A percentile compares a stretch with the other conserved stretches of the same genome.
phyloP scores from a whole-genome alignment of 192 early-diverging fungal species.

The Helicostylum pulchrum region DNA sequence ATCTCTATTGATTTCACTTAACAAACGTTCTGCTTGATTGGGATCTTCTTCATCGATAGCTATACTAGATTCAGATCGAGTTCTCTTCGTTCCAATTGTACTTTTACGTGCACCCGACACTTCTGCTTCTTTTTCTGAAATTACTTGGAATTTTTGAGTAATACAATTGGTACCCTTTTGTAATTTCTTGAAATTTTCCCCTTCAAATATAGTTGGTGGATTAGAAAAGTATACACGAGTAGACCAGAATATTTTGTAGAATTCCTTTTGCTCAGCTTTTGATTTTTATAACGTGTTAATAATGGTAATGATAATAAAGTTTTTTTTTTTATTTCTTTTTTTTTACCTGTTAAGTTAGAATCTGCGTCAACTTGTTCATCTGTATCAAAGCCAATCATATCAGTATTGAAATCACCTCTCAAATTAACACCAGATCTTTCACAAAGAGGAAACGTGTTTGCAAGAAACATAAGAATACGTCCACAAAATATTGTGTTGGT shows the following conservation, averaged over 20 bases:
- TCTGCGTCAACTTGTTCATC: slow-evolving; percentile 48
- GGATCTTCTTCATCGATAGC: background rate
- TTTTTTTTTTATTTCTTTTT: background rate
- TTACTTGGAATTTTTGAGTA: slow-evolving; percentile 29
- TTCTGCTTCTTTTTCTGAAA: slow-evolving; percentile 3
- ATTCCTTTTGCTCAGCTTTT: slow-evolving; percentile 32
- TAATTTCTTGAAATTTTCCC: slow-evolving; percentile 38
- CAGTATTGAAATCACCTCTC: slow-evolving; percentile 80
- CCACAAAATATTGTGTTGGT: slow-evolving; percentile 80
- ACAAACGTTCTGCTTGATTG: slow-evolving; percentile 11
- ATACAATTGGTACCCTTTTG: slow-evolving; percentile 34
- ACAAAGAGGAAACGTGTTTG: slow-evolving; percentile 77
- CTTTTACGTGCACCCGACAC: slow-evolving; percentile 8
- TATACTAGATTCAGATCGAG: background rate
- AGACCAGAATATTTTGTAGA: slow-evolving; percentile 79
- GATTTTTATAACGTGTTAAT: background rate
- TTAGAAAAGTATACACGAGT: slow-evolving; percentile 75
- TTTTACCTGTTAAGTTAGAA: slow-evolving; percentile 25
- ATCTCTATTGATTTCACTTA: slow-evolving; percentile 36
- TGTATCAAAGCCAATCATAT: slow-evolving; percentile 56
- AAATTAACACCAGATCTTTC: slow-evolving; percentile 92
- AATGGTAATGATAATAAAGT: background rate
- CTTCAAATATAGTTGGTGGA: slow-evolving; percentile 50
- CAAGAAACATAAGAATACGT: slow-evolving; percentile 84
- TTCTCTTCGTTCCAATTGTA: background rate